Base-by-base conservation (phyloP, 306 rosid genomes). In the Cucumis melo region DNA sequence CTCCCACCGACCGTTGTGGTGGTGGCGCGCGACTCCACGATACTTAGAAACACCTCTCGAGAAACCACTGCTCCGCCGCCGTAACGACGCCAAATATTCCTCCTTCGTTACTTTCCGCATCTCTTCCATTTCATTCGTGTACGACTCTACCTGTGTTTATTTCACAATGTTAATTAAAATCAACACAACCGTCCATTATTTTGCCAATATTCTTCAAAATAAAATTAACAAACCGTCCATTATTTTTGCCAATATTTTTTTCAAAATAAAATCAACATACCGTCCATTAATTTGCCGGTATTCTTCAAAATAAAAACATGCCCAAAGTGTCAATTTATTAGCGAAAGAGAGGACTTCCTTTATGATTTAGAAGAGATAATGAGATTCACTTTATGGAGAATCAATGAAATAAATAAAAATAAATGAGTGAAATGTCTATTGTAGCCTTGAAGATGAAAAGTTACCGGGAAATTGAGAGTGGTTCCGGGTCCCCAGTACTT, bases 21-120 rank as follows among this genome's bases (percentile, higher is more conserved):
- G 99, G 86, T 95, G 99, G 79, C 99, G 88, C 6, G 99, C 99
- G 6, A 94, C 99, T 12, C 99, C 99, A 0, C 99, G 95, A 50
- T 92, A 94, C 76, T 92, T 94, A 1, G 99, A 95, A 29, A 92
- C 92, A 5, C 99, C 98, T 81, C 99, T 90, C 0, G 99, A 90
- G 61, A 95, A 95, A 0, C 99, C 99, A 80, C 91, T 89, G 83
- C 98, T 95, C 81, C 61, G 84, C 1, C 99, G 79, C 42, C 99
- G 80, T 86, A 95, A 74, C 20, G 96, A 84, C 41, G 96, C 96
- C 81, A 95, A 80, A 78, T 90, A 92, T 66, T 95, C 98, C 78
- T 89, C 97, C 79, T 77, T 90, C 1, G 92, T 66, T 0, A 77
- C 88, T 53, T 87, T 87, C 59, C 84, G 77, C 93, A 95, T 90